phyloP scores from a whole-genome alignment of 2,329 filamentous ascomycete species.

The Penicillium sp. region DNA sequence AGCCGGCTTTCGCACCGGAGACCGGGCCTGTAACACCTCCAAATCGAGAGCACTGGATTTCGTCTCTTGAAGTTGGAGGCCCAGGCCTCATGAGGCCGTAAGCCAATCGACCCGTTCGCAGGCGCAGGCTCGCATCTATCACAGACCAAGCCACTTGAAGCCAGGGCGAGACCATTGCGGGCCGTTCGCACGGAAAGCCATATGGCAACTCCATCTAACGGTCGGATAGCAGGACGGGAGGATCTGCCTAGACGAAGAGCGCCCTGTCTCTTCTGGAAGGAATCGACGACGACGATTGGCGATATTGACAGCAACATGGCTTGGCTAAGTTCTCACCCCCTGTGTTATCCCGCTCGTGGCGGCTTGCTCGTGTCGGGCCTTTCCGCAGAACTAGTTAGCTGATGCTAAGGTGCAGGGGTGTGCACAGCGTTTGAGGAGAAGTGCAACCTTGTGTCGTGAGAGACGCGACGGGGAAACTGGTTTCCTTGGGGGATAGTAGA shows the following conservation, averaged over 20 bases:
- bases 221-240: constrained; percentile 16
- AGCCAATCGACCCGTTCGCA: background rate
- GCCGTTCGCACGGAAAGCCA: constrained; percentile 14
- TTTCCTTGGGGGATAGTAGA: background rate
- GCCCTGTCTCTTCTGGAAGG: constrained; percentile 4
- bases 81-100: background rate
- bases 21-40: background rate
- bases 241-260: constrained; percentile 12
- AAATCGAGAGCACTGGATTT: background rate
- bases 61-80: too few relatives aligned
- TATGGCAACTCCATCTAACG: constrained; percentile 23
- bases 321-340: background rate
- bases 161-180: constrained; percentile 16
- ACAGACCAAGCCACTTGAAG: background rate
- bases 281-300: constrained; percentile 4
- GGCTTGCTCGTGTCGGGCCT: constrained; percentile 7
- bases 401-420: background rate
- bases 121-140: background rate
- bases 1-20: background rate
- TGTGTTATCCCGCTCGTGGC: background rate
- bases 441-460: background rate
- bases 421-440: background rate
- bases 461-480: background rate
- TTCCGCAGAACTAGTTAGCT: constrained; percentile 3
- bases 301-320: background rate